Base-by-base conservation (phyloP, 176 grass and related monocot genomes). In the Oryza coarctata region DNA sequence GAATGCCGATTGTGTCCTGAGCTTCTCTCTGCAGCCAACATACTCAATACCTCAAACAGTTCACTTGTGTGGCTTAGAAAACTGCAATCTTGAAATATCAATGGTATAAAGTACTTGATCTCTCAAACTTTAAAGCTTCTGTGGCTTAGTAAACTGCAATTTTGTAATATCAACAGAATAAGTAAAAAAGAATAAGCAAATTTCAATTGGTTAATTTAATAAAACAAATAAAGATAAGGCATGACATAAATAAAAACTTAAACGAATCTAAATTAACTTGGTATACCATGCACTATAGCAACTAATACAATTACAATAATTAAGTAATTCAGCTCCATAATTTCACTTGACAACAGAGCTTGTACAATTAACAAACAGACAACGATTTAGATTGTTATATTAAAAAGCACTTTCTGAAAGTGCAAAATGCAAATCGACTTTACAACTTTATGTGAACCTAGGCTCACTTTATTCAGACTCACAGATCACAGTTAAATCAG, bases 1-100 rank as follows among this genome's bases (percentile, higher is more conserved):
- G 71, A 74, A 4, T 86, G 67, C 45, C 74, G 60, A 67, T 74
- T 86, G 70, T 86, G 74, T 23, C 38, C 79, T 41, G 74, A 68
- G 47, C 74, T 86, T 74, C 29, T 86, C 36, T 68, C 60, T 78
- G 78, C 60, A 67, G 88, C 68, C 73, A 78, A 68, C 88, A 90
- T 90, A 50, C 45, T 90, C 82, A 64, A 73, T 90, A 20, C 22
- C 36, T 69, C 63, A 34, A 84, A 36, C 17, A 60, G 20, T 47
- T 47, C 36, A 40, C 60, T 76, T 58, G 65, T 82, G 79, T 10
- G 35, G 61, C 47, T 78, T 38, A 86, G 8, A 74, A 78, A 65
- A 34, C 34, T 76, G 18, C 49, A 73, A 22, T 17, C 58, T 67
- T 86, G 44, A 78, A 43, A 73, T 39, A 58, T 68, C 30, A 82